Conservation (phyloP, 2,329 filamentous ascomycete species). For the Pyricularia grisea region DNA sequence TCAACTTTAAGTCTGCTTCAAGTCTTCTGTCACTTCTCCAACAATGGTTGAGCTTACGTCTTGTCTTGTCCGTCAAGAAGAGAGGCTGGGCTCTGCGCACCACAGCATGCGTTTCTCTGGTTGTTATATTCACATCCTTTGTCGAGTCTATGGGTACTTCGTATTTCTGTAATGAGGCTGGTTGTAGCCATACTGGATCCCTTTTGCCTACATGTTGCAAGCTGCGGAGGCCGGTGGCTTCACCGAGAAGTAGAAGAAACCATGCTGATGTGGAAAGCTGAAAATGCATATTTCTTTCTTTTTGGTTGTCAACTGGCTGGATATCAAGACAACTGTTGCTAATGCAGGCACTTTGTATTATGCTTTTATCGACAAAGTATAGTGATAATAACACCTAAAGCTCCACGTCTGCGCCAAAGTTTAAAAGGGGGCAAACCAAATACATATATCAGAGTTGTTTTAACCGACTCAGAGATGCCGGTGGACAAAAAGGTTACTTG, state of each 20-base stretch:
- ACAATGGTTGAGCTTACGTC: not conserved
- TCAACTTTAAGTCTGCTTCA: not conserved
- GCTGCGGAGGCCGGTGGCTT: not conserved
- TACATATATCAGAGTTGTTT: not conserved
- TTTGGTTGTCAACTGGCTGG: not conserved
- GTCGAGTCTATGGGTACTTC: not conserved
- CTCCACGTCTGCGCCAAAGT: not conserved
- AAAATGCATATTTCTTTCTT: not conserved
- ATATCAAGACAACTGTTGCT: not conserved
- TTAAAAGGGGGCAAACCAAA: not conserved
- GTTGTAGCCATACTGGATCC: not conserved
- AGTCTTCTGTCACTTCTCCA: not conserved
- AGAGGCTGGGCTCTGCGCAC: not conserved
- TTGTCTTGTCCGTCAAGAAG: conserved; percentile 1
- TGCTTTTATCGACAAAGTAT: not conserved
- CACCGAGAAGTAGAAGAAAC: not conserved
- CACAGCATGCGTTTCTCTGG: not conserved
- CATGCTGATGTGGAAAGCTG: not conserved
- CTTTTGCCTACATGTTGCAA: not conserved
- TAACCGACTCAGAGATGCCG: not conserved
- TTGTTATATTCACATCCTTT: not conserved
- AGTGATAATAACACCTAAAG: not conserved
- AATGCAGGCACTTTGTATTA: not conserved
- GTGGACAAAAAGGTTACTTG: not conserved
- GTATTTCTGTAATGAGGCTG: not conserved